These are phyloP conservation scores for Thuidium tamariscinum DNA, from an alignment of 225 moss, liverwort and hornwort genomes.

Conservation along the genomic window DNA sequence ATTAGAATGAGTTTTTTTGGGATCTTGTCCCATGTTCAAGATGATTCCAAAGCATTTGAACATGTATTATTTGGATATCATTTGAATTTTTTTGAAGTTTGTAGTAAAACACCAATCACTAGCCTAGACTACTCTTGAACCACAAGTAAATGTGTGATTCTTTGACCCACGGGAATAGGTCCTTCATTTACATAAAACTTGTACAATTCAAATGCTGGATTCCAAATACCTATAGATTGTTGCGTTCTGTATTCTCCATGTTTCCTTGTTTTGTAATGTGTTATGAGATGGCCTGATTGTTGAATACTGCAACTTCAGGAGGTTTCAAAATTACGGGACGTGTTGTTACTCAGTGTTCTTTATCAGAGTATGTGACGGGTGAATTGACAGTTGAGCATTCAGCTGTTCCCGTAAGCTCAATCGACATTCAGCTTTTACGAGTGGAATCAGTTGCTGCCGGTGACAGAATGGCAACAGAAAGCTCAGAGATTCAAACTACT, in stretches of 20 bases:
- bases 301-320: constrained; percentile 29
- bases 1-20: not conserved
- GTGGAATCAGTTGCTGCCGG: constrained; percentile 92
- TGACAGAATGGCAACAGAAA: constrained; percentile 89
- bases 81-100: not conserved
- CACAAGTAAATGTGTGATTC: not conserved
- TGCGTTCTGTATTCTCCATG: not conserved
- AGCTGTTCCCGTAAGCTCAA: constrained; percentile 72
- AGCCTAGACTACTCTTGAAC: not conserved
- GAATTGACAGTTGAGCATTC: constrained; percentile 84
- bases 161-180: not conserved
- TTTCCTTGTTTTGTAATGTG: not conserved
- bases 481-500: constrained; percentile 87
- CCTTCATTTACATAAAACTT: not conserved
- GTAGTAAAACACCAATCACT: not conserved
- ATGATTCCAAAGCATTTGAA: not conserved
- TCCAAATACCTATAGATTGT: not conserved
- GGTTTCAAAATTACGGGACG: constrained; percentile 85
- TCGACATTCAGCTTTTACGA: constrained; percentile 84
- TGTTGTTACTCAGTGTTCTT: constrained; percentile 74
- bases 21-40: not conserved
- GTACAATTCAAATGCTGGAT: not conserved
- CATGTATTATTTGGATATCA: not conserved
- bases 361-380: constrained; percentile 78
- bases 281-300: not conserved